Evolutionary conservation across 2,329 filamentous ascomycete species (phyloP), one percentile per base, ranked within the genome.

Genomic region (Conoideocrella luteorostrata): DNA sequence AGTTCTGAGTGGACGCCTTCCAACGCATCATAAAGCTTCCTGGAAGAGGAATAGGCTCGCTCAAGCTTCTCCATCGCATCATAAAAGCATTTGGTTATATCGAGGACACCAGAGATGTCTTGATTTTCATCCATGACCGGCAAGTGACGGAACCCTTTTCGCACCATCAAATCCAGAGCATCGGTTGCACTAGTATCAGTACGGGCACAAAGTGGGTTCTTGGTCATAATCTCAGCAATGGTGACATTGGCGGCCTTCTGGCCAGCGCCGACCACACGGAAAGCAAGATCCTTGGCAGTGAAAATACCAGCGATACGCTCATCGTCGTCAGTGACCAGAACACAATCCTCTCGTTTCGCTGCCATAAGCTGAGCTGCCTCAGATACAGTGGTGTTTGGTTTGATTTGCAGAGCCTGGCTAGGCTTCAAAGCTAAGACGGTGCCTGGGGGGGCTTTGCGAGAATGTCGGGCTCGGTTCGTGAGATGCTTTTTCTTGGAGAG

Each of bases 121-220:
- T 98, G 93, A 66, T 98, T 97, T 72, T 98, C 93, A 67, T 98
- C 93, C 93, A 98, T 98, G 52, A 98, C 93, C 3, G 93, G 93
- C 60, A 98, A 68, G 71, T 98, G 93, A 55, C 93, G 82, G 74
- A 98, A 98, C 15, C 93, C 93, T 70, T 97, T 97, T 56, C 91
- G 80, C 45, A 98, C 93, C 93, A 98, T 98, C 46, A 97, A 76
- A 66, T 98, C 91, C 50, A 98, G 72, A 24, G 93, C 93, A 72
- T 98, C 93, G 34, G 93, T 98, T 28, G 93, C 93, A 66, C 91
- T 97, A 26, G 93, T 98, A 62, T 98, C 93, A 46, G 93, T 98
- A 63, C 93, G 83, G 43, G 93, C 93, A 65, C 93, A 98, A 13
- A 98, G 80, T 10, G 93, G 93, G 70, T 98, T 98, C 75, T 97